phyloP scores from a whole-genome alignment of 345 rosid species.

The Stellera chamaejasme region DNA sequence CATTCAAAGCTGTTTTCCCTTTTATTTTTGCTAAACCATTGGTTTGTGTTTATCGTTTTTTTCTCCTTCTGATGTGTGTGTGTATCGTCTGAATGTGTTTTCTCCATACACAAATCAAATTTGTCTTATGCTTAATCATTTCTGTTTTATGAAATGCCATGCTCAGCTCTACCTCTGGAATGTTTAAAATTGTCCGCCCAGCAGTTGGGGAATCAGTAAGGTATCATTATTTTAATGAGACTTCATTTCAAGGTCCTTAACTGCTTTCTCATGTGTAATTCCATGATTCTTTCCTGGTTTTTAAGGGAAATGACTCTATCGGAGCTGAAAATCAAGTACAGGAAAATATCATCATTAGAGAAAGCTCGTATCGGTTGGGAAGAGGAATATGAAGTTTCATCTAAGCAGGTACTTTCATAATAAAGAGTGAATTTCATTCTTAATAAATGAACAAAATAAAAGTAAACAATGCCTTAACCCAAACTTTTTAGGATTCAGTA shows the following conservation, averaged over 20 bases:
- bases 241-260: constrained; percentile 5
- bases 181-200: constrained; percentile 86
- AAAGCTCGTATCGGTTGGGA: constrained; percentile 87
- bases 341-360: constrained; percentile 61
- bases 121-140: neutral
- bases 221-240: constrained; percentile 27
- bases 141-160: too few species aligned
- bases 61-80: neutral
- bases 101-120: neutral
- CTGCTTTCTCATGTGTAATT: constrained; percentile 7
- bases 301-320: constrained; percentile 79
- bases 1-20: too few species aligned
- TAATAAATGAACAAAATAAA: too few species aligned
- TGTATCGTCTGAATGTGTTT: neutral
- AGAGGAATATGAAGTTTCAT: constrained; percentile 89
- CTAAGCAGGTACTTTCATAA: constrained; percentile 63
- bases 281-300: constrained; percentile 7
- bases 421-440: neutral
- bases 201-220: constrained; percentile 93
- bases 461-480: too few species aligned
- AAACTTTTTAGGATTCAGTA: too few species aligned
- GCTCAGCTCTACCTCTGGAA: constrained; percentile 66
- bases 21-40: neutral
- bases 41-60: too few species aligned
- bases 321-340: constrained; percentile 78